A percentile compares a stretch with the other conserved stretches of the same genome.
phyloP scores from a whole-genome alignment of 371 early-diverging fungal species.

The Mortierella sp. region DNA sequence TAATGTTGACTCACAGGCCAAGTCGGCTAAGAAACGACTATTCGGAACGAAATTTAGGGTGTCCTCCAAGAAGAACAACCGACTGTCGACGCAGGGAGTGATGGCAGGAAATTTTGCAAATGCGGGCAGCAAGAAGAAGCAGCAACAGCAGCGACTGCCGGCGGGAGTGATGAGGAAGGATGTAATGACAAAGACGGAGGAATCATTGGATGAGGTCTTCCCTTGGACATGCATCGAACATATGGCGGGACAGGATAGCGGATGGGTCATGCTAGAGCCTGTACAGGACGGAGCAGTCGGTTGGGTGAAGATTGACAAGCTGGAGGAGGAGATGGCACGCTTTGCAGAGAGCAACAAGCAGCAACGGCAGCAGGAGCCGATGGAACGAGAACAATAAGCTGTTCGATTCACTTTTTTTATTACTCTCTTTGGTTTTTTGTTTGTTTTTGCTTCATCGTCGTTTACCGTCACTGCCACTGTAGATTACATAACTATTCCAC shows the following conservation, averaged over 20 bases:
- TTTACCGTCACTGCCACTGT: no score
- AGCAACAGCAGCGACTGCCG: conserved; percentile 24
- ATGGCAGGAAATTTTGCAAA: neutral
- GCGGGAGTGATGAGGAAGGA: conserved; percentile 24
- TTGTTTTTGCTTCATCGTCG: neutral
- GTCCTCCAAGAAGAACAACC: conserved; percentile 26
- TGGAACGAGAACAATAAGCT: conserved; percentile 20
- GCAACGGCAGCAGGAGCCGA: conserved; percentile 12
- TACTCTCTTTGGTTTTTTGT: neutral
- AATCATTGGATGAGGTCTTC: conserved; percentile 50
- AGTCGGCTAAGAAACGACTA: conserved; percentile 31
- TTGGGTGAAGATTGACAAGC: conserved; percentile 52
- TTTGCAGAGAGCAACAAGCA: conserved; percentile 21
- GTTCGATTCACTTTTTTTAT: neutral
- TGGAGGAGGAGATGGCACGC: conserved; percentile 47
- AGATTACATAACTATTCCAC: no score
- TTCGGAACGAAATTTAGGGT: conserved; percentile 22
- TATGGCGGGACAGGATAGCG: conserved; percentile 44
- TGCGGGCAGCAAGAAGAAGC: conserved; percentile 19
- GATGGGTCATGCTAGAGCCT: conserved; percentile 53
- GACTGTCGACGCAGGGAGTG: conserved; percentile 17
- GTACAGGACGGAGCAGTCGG: conserved; percentile 54
- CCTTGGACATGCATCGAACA: conserved; percentile 48
- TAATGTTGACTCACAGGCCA: conserved; percentile 10
- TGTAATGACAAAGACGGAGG: conserved; percentile 42